Conservation (phyloP, 2,329 filamentous ascomycete genomes). For the Ophidiomyces ophidiicola region DNA sequence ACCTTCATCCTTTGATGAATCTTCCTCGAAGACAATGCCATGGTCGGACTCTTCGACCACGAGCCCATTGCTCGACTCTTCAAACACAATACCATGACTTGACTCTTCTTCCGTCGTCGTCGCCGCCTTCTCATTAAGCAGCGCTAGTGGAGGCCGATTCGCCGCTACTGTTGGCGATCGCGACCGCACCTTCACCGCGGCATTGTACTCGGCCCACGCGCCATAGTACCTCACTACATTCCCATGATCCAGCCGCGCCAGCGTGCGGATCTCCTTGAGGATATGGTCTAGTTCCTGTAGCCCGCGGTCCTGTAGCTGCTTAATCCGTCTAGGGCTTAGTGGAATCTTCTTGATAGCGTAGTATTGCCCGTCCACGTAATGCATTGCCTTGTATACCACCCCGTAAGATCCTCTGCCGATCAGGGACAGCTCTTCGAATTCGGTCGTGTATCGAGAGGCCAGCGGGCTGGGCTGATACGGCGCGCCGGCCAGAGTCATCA, state of each 20-base stretch:
- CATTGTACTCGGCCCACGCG: slow-evolving; percentile 48
- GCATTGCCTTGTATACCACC: slow-evolving; percentile 49
- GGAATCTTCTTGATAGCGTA: slow-evolving; percentile 58
- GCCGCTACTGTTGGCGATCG: background rate
- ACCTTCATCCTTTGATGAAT: slow-evolving; percentile 21
- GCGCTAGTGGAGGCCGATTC: slow-evolving; percentile 6
- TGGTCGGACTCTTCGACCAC: slow-evolving; percentile 16
- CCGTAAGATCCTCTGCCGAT: slow-evolving; percentile 56
- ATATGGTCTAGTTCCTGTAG: slow-evolving; percentile 44
- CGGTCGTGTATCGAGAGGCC: slow-evolving; percentile 37
- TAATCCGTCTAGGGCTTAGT: slow-evolving; percentile 41
- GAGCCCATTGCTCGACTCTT: slow-evolving; percentile 26
- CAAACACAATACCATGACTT: slow-evolving; percentile 28
- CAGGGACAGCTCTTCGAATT: slow-evolving; percentile 43
- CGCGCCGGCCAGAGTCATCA: slow-evolving; percentile 12
- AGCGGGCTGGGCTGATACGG: slow-evolving; percentile 4
- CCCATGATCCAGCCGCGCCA: slow-evolving; percentile 50
- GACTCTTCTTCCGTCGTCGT: slow-evolving; percentile 10
- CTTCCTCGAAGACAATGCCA: slow-evolving; percentile 15
- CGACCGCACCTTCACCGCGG: slow-evolving; percentile 3
- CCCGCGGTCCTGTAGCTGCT: slow-evolving; percentile 41
- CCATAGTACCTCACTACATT: slow-evolving; percentile 57
- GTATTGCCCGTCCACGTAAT: slow-evolving; percentile 48
- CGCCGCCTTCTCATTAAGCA: too few relatives aligned
- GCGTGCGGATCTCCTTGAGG: slow-evolving; percentile 48